phyloP scores from a whole-genome alignment of 2,329 filamentous ascomycete genomes.

The Colletotrichum chlorophyti region DNA sequence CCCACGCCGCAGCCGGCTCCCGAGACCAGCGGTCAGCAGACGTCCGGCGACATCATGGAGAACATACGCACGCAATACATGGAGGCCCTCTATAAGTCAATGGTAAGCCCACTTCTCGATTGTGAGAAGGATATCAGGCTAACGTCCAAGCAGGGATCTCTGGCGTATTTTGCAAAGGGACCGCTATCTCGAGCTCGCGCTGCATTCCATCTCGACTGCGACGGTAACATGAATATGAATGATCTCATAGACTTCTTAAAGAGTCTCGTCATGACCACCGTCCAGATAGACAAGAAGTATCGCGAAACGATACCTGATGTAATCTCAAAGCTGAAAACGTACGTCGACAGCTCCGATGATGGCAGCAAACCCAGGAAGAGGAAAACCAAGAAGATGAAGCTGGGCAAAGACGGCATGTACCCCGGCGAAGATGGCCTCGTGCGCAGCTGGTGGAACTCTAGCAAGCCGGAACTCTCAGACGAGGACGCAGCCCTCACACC shows the following conservation, averaged over 20 bases:
- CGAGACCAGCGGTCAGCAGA: slow-evolving; percentile 42
- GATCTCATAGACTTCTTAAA: slow-evolving; percentile 75
- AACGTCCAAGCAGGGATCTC: slow-evolving; percentile 62
- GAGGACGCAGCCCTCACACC: slow-evolving; percentile 53
- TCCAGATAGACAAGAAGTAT: slow-evolving; percentile 80
- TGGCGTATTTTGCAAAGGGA: slow-evolving; percentile 86
- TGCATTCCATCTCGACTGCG: slow-evolving; percentile 69
- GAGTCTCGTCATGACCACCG: slow-evolving; percentile 69
- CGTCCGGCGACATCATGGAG: slow-evolving; percentile 61
- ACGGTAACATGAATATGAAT: slow-evolving; percentile 64
- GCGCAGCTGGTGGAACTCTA: slow-evolving; percentile 72
- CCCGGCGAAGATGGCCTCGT: slow-evolving; percentile 70
- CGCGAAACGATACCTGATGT: slow-evolving; percentile 72
- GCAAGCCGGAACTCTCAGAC: slow-evolving; percentile 56
- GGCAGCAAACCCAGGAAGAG: slow-evolving; percentile 49
- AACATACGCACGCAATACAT: slow-evolving; percentile 65
- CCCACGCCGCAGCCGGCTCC: slow-evolving; percentile 23
- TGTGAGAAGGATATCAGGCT: slow-evolving; percentile 34
- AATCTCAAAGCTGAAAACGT: slow-evolving; percentile 62
- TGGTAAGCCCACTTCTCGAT: slow-evolving; percentile 50
- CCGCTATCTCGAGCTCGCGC: slow-evolving; percentile 78
- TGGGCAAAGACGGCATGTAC: slow-evolving; percentile 74
- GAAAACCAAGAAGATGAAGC: slow-evolving; percentile 69
- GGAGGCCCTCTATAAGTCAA: slow-evolving; percentile 67
- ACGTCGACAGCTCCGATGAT: slow-evolving; percentile 62